Evolutionary conservation across 371 early-diverging fungal genomes (phyloP).

Genomic region (Haplosporangium sp.): DNA sequence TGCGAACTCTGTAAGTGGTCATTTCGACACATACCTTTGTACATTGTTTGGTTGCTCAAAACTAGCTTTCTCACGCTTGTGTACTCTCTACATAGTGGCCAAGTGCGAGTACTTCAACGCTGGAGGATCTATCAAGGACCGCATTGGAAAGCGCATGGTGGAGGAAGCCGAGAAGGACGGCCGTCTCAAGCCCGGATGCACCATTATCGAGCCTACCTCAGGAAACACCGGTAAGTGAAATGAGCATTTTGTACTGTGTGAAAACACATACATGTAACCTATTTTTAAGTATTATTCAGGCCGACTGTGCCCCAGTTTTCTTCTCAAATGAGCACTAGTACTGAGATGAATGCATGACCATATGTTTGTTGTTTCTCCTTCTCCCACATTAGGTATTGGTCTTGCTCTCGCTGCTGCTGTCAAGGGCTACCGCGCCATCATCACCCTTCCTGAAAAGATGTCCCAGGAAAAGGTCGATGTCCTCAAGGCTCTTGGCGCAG

Average conservation of each 20-base stretch:
- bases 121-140: constrained; percentile 98
- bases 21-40: too few relatives aligned
- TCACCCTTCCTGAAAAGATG: constrained; percentile 98
- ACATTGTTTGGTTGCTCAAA: too few relatives aligned
- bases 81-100: constrained; percentile 70
- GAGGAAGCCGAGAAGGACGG: constrained; percentile 95
- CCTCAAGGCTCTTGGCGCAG: constrained; percentile 97
- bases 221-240: constrained; percentile 88
- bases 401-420: constrained; percentile 82
- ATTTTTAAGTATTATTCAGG: too few relatives aligned
- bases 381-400: constrained; percentile 20
- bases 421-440: constrained; percentile 96
- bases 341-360: too few relatives aligned
- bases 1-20: constrained; percentile 91
- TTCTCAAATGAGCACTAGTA: too few relatives aligned
- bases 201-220: constrained; percentile 96
- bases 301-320: too few relatives aligned
- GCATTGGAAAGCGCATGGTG: constrained; percentile 95
- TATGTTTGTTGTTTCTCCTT: too few relatives aligned
- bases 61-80: too few relatives aligned
- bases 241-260: too few relatives aligned
- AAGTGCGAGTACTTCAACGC: constrained; percentile 99
- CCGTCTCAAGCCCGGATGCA: constrained; percentile 87
- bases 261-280: too few relatives aligned
- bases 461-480: constrained; percentile 98